Percentiles rank a stretch among this genome's conserved stretches.
These are phyloP conservation scores for Achaetomiella virescens DNA, from an alignment of 495 filamentous ascomycete genomes.

Conservation along the genomic window DNA sequence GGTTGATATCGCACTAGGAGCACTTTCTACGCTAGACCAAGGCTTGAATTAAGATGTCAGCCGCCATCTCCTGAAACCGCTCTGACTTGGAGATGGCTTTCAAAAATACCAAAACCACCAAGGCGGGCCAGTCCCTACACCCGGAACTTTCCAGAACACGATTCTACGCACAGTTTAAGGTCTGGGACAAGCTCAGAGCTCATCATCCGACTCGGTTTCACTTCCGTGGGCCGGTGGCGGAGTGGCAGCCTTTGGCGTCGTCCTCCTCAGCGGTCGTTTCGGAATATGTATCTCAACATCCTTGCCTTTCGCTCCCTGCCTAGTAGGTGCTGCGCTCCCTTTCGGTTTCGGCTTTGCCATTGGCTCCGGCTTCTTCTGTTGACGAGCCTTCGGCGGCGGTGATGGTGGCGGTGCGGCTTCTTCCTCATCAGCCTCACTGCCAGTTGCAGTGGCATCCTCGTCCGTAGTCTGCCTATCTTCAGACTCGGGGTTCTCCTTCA, in stretches of 20 bases:
- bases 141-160: not conserved
- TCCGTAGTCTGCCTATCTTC: conserved; percentile 35
- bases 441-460: conserved; percentile 34
- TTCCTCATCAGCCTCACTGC: conserved; percentile 42
- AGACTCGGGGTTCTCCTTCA: conserved; percentile 16
- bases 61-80: no score
- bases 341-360: not conserved
- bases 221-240: conserved; percentile 25
- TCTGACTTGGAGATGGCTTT: no score
- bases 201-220: conserved; percentile 42
- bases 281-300: conserved; percentile 10
- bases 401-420: conserved; percentile 16
- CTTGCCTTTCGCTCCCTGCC: conserved; percentile 7
- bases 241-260: conserved; percentile 13
- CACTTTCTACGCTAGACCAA: no score
- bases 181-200: conserved; percentile 26
- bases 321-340: not conserved
- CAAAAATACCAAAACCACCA: no score
- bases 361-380: not conserved
- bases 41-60: no score
- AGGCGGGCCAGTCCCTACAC: not conserved
- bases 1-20: no score
- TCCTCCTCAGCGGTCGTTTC: conserved; percentile 19
- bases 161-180: not conserved
- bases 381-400: conserved; percentile 11